Evolutionary conservation across 2,329 filamentous ascomycete genomes (phyloP), one percentile per base, ranked within the genome.

Genomic region (Akanthomyces muscarius): DNA sequence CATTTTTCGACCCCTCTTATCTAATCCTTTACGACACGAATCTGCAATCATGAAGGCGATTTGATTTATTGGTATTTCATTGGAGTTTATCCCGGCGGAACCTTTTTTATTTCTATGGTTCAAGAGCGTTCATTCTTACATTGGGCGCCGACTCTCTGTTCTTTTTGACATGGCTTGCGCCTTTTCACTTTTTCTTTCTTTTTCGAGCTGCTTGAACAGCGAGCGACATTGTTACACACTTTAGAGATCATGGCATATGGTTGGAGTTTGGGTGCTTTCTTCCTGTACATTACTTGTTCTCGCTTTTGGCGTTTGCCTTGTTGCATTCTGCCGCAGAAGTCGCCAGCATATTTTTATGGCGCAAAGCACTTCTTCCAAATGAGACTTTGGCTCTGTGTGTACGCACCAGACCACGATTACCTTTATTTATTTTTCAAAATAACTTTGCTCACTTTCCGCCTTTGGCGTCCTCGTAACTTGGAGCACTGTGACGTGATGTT

Each of bases 351-450:
- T 45, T 61, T 36, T 61, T 4, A 52, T 36, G 59, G 50, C 50
- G 50, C 52, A 56, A 60, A 58, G 41, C 57, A 41, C 30, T 62
- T 63, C 55, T 53, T 56, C 44, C 41, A 41, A 63, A 59, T 59
- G 61, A 63, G 61, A 61, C 47, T 69, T 68, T 64, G 68, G 66
- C 65, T 63, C 65, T 68, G 66, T 33, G 67, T 72, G 69, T 69
- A 68, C 67, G 67, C 66, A 71, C 67, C 67, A 59, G 64, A 64
- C 65, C 66, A 58, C 57, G n/a, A 59, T 63, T 63, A 4, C 33
- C 33, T 8, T 33, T 21, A 21, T 21, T 21, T 21, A 21, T 21
- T 48, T 25, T 28, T 25, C 41, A 33, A 57, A 28, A 16, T 23
- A 1, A 16, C 44, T 14, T 10, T 14, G 23, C 30, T 10, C 53